Base-by-base conservation (phyloP, 371 early-diverging fungal genomes). In the Mortierella sp. region DNA sequence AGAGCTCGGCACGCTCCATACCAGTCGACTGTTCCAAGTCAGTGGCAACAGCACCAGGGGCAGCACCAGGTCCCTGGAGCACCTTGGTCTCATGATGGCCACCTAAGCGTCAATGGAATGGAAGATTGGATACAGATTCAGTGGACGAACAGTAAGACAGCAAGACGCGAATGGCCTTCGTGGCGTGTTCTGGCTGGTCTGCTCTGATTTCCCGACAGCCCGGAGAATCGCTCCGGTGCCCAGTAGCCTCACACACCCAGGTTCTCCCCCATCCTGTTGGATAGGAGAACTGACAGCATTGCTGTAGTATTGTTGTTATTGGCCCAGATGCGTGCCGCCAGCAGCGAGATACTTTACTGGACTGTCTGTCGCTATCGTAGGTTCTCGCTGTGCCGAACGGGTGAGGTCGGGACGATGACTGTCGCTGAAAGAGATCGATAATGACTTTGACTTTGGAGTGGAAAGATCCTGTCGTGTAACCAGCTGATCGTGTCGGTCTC, bases 1-100 rank as follows among this genome's bases (percentile, higher is more conserved):
- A 83, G 68, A 91, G 86, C 88, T 98, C 97, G 69, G 86, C 83
- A 82, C 97, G 95, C 85, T 95, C 96, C 64, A 88, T 78, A 87
- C 98, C 97, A 60, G 97, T 93, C 63, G 96, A 84, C 78, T 96
- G 91, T 67, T 96, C 95, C 79, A 91, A 85, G 82, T 95, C 93
- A 67, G 95, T 94, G 59, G 96, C 91, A 53, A 95, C 78, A 43
- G 80, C 67, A 71, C 88, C 90, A 52, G 85, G 71, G 46, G 85
- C 82, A 60, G 83, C 86, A 70, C 92, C 94, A 41, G 90, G 85
- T 41, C 90, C 90, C 62, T 76, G 78, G 39, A 34, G 39, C 41
- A 76, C 55, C 78, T 76, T 76, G 43, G 52, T 62, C 65, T 76
- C 78, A 23, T 65, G 66, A 66, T 76, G 70, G 23, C 70, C 78